phyloP scores from a whole-genome alignment of 208 protist species.

The Entamoeba histolytica region DNA sequence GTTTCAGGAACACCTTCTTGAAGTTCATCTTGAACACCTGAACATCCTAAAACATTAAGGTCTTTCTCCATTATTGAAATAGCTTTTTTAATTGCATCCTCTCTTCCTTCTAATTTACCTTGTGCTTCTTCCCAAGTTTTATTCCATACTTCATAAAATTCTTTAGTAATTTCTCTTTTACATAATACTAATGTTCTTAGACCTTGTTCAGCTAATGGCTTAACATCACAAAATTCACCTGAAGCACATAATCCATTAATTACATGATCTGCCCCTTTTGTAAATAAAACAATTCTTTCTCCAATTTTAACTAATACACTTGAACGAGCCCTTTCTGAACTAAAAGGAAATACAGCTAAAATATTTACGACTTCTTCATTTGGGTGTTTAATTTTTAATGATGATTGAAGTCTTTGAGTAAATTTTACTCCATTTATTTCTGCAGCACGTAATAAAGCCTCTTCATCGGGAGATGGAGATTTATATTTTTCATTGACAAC shows the following conservation, averaged over 20 bases:
- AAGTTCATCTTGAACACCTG: slow-evolving; percentile 33
- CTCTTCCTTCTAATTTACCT: background rate
- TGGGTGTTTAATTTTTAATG: slow-evolving; percentile 48
- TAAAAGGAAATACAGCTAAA: background rate
- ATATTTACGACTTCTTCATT: slow-evolving; percentile 61
- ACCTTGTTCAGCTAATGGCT: background rate
- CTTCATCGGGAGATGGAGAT: background rate
- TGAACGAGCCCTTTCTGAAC: background rate
- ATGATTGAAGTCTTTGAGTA: slow-evolving; percentile 13
- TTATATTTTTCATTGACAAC: background rate
- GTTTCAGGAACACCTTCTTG: slow-evolving; percentile 36
- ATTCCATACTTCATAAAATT: background rate
- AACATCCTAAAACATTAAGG: background rate
- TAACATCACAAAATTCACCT: slow-evolving; percentile 39
- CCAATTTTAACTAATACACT: background rate
- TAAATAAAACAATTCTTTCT: background rate
- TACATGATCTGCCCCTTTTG: background rate
- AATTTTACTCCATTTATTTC: background rate
- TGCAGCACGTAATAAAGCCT: background rate
- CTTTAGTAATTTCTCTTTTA: background rate
- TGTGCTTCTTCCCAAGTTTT: background rate
- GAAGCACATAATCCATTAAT: background rate
- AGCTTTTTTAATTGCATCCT: background rate
- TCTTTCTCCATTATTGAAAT: background rate
- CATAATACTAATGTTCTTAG: background rate